Percentiles rank a stretch among this genome's conserved stretches.
These are phyloP conservation scores for Termitomyces eurrhizus DNA, from an alignment of 768 basidiomycete species.

Conservation along the genomic window DNA sequence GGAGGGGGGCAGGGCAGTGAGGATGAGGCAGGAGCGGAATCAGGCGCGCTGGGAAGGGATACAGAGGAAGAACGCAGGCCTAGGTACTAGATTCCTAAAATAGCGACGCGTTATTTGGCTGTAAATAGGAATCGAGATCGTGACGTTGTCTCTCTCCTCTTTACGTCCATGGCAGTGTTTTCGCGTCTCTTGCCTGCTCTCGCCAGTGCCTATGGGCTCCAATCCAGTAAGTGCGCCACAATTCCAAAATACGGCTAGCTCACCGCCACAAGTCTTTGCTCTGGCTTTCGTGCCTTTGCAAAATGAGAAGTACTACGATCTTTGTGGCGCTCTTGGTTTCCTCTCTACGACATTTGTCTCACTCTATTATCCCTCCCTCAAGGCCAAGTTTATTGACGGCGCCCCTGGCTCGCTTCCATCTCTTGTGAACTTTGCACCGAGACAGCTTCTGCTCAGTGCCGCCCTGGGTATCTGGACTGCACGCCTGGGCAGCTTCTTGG, in stretches of 20 bases:
- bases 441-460: background rate
- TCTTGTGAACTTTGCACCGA: background rate
- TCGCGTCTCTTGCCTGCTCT: slow-evolving; percentile 50
- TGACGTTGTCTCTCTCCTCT: background rate
- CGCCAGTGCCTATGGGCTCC: slow-evolving; percentile 47
- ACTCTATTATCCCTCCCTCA: slow-evolving; percentile 58
- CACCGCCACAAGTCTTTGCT: slow-evolving; percentile 34
- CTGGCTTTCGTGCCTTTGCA: slow-evolving; percentile 60
- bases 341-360: slow-evolving; percentile 56
- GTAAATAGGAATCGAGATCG: background rate
- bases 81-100: background rate
- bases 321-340: slow-evolving; percentile 65
- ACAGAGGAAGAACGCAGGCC: slow-evolving; percentile 22
- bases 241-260: background rate
- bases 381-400: slow-evolving; percentile 42
- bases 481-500: background rate
- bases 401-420: background rate
- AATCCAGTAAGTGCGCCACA: slow-evolving; percentile 40
- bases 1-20: slow-evolving; percentile 27
- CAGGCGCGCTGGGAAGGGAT: slow-evolving; percentile 28
- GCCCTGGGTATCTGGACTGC: background rate
- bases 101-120: background rate
- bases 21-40: slow-evolving; percentile 28
- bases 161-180: slow-evolving; percentile 36
- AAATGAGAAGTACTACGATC: slow-evolving; percentile 64